These are phyloP conservation scores for Salvia splendens DNA, from an alignment of 257 asterid species.

Conservation along the genomic window DNA sequence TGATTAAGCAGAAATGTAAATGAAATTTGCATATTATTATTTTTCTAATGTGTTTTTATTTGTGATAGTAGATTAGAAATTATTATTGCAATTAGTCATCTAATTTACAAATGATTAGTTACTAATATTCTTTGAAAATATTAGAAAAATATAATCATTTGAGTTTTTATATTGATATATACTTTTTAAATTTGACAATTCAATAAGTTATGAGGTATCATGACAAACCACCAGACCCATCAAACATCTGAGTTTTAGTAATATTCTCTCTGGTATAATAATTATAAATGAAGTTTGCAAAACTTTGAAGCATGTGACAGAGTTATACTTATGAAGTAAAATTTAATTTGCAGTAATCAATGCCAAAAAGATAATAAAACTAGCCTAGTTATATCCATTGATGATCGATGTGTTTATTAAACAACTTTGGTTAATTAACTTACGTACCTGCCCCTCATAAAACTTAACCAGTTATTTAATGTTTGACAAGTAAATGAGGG, in stretches of 20 bases:
- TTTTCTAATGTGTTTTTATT: too few species aligned
- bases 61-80: too few species aligned
- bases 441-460: constrained; percentile 7
- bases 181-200: too few species aligned
- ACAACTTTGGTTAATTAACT: constrained; percentile 24
- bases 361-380: constrained; percentile 20
- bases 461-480: constrained; percentile 12
- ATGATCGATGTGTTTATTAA: constrained; percentile 19
- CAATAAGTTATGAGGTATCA: too few species aligned
- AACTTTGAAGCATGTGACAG: background rate
- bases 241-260: background rate
- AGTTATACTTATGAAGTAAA: constrained; percentile 21
- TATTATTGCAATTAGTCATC: too few species aligned
- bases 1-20: background rate
- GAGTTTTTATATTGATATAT: too few species aligned
- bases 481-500: background rate
- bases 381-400: constrained; percentile 14
- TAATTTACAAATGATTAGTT: too few species aligned
- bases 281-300: background rate
- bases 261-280: constrained; percentile 20
- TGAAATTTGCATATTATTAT: background rate
- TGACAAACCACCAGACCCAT: too few species aligned
- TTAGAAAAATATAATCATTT: too few species aligned
- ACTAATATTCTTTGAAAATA: too few species aligned
- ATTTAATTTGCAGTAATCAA: constrained; percentile 23